phyloP scores from a whole-genome alignment of 768 basidiomycete genomes.

The Suillus plorans region DNA sequence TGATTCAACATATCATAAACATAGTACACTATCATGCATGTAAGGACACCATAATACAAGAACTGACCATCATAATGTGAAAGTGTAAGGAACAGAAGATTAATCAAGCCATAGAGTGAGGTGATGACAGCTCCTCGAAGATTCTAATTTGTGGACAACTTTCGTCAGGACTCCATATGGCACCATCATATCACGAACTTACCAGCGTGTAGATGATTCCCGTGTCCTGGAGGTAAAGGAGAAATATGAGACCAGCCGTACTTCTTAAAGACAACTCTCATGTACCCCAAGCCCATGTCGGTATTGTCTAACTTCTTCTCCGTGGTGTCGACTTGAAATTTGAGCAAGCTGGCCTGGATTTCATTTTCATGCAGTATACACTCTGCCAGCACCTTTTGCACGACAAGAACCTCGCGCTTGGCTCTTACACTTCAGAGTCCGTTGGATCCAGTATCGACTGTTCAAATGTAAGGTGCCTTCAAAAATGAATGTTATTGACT shows the following conservation, averaged over 20 bases:
- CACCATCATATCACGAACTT: background rate
- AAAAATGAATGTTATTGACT: background rate
- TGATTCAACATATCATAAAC: no score
- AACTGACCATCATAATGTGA: no score
- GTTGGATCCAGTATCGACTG: background rate
- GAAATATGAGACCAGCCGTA: background rate
- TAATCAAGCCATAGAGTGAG: background rate
- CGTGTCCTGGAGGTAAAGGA: background rate
- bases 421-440: background rate
- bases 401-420: background rate
- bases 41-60: no score
- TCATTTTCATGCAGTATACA: background rate
- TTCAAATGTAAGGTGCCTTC: background rate
- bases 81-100: background rate
- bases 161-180: background rate
- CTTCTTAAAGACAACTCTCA: background rate
- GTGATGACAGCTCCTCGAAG: background rate
- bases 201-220: background rate
- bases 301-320: background rate
- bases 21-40: no score
- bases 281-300: background rate
- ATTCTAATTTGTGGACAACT: background rate
- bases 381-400: background rate
- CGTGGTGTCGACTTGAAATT: background rate
- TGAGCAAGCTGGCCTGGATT: background rate